Conservation (phyloP, 805 yeast genomes). For the Yamadazyma nakazawae region DNA sequence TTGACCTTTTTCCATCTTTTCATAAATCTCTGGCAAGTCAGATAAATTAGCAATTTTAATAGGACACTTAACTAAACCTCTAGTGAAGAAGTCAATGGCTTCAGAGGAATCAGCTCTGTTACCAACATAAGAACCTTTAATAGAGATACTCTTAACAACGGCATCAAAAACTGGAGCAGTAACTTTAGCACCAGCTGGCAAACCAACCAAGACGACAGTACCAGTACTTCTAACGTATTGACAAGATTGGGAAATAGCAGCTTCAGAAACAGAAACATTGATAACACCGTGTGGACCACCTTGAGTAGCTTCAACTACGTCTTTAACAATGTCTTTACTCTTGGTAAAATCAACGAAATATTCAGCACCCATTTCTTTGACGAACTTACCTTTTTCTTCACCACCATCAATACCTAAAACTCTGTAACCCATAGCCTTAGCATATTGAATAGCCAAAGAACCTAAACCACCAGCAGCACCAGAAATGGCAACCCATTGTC, state of each 20-base stretch:
- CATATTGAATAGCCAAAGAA: slow-evolving; percentile 71
- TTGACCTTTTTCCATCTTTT: slow-evolving; percentile 40
- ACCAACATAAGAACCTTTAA: slow-evolving; percentile 44
- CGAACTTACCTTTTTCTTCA: slow-evolving; percentile 59
- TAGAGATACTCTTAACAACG: slow-evolving; percentile 38
- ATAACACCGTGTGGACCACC: slow-evolving; percentile 59
- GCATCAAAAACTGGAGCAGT: slow-evolving; percentile 37
- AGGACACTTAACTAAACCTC: slow-evolving; percentile 43
- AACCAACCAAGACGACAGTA: slow-evolving; percentile 43
- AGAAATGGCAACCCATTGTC: slow-evolving; percentile 72
- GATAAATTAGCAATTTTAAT: slow-evolving; percentile 41
- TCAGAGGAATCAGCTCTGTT: slow-evolving; percentile 46
- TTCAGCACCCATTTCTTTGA: slow-evolving; percentile 61
- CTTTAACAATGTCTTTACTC: slow-evolving; percentile 49
- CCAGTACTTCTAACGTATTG: slow-evolving; percentile 40
- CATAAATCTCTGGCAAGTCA: slow-evolving; percentile 37
- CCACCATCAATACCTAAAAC: slow-evolving; percentile 76
- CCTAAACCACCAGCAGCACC: slow-evolving; percentile 88
- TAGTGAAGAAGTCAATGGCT: slow-evolving; percentile 42
- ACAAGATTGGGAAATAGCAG: slow-evolving; percentile 47
- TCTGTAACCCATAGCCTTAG: slow-evolving; percentile 67
- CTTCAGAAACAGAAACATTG: slow-evolving; percentile 51
- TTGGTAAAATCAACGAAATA: slow-evolving; percentile 54
- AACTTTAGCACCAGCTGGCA: slow-evolving; percentile 45
- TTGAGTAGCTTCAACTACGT: slow-evolving; percentile 43